A percentile compares a stretch with the other conserved stretches of the same genome.
phyloP scores from a whole-genome alignment of 2,329 filamentous ascomycete genomes.

The Fusarium lyarnte region DNA sequence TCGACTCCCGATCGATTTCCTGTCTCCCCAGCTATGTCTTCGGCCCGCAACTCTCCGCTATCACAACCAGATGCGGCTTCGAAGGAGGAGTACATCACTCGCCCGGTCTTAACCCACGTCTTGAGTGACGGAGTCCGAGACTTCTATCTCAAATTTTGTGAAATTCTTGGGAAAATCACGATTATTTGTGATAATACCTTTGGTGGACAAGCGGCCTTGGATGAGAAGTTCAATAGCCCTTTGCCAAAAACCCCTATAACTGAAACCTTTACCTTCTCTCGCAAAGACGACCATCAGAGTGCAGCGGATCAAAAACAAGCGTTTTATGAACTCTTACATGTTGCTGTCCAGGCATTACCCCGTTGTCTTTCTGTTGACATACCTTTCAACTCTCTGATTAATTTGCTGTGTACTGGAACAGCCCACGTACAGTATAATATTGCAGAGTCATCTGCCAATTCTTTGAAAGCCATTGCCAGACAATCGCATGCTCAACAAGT shows the following conservation, averaged over 20 bases:
- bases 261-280: conserved; percentile 90
- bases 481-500: conserved; percentile 95
- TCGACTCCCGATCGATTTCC: conserved; percentile 59
- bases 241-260: conserved; percentile 94
- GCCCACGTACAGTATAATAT: conserved; percentile 95
- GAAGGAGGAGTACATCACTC: conserved; percentile 73
- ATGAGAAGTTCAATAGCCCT: conserved; percentile 90
- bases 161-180: conserved; percentile 94
- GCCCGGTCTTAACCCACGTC: conserved; percentile 67
- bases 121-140: conserved; percentile 82
- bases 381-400: conserved; percentile 92
- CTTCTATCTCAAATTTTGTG: conserved; percentile 90
- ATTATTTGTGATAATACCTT: conserved; percentile 97
- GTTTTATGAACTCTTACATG: conserved; percentile 94
- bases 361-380: conserved; percentile 93
- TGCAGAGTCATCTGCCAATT: conserved; percentile 89
- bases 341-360: conserved; percentile 93
- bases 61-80: conserved; percentile 40
- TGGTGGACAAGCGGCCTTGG: conserved; percentile 91
- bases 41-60: conserved; percentile 46
- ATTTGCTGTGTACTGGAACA: conserved; percentile 93
- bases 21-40: conserved; percentile 51
- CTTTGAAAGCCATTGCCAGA: conserved; percentile 91
- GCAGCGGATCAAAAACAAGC: conserved; percentile 87
- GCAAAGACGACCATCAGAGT: conserved; percentile 79